Percentiles rank a stretch among this genome's conserved stretches.
These are phyloP conservation scores for Colletotrichum endophyticum DNA, from an alignment of 2,329 filamentous ascomycete genomes.

Conservation along the genomic window DNA sequence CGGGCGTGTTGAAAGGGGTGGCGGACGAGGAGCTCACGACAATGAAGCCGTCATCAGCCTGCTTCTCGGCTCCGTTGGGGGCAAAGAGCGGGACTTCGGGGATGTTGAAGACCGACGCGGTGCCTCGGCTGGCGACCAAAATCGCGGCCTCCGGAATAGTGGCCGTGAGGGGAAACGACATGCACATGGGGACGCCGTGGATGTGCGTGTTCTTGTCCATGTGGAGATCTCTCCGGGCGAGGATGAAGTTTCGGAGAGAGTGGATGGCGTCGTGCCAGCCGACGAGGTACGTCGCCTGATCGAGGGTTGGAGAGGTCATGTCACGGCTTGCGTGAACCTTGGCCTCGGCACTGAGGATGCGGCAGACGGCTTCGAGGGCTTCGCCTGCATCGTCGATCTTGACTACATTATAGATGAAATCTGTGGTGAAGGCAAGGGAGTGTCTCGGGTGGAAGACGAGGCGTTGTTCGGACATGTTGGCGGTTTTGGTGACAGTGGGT, in stretches of 20 bases:
- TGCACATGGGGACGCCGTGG: not conserved
- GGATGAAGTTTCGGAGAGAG: not conserved
- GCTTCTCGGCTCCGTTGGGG: not conserved
- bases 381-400: not conserved
- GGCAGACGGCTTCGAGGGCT: not conserved
- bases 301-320: not conserved
- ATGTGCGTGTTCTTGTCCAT: not conserved
- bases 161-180: not conserved
- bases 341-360: not conserved
- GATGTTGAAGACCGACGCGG: not conserved
- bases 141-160: not conserved
- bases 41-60: too few species aligned
- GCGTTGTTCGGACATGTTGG: not conserved
- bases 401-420: not conserved
- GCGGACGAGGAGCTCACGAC: not conserved
- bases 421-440: not conserved
- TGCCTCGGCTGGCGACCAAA: not conserved
- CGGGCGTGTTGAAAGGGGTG: not conserved
- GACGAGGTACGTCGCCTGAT: not conserved
- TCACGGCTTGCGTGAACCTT: not conserved
- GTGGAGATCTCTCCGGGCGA: not conserved
- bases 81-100: not conserved
- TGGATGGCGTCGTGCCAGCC: slow-evolving; percentile 4
- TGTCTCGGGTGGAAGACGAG: not conserved
- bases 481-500: not conserved